These are phyloP conservation scores for Xylaria sp. DNA, from an alignment of 2,329 filamentous ascomycete genomes.

Conservation along the genomic window DNA sequence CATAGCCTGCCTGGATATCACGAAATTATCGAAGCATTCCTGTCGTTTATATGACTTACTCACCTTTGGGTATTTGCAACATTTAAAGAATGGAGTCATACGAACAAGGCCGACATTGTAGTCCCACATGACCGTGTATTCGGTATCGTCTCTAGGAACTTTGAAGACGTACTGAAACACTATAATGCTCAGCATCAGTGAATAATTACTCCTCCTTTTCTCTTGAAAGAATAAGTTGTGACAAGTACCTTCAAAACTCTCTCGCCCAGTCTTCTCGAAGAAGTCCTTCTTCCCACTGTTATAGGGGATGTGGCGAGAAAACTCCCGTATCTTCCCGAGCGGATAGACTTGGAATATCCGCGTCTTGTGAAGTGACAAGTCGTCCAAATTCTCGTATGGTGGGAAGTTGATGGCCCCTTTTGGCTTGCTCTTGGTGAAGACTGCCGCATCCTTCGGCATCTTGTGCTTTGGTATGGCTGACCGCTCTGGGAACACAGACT, in stretches of 20 bases:
- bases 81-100: conserved; percentile 95
- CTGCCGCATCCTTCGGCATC: conserved; percentile 71
- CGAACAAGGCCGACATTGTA: conserved; percentile 94
- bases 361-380: conserved; percentile 67
- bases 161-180: conserved; percentile 88
- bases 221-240: conserved; percentile 12
- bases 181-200: conserved; percentile 52
- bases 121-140: conserved; percentile 92
- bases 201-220: conserved; percentile 10
- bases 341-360: conserved; percentile 73
- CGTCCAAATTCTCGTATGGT: conserved; percentile 75
- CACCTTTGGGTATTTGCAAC: conserved; percentile 87
- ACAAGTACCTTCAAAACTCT: conserved; percentile 83
- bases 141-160: conserved; percentile 71
- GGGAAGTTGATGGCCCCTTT: conserved; percentile 78
- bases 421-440: conserved; percentile 70
- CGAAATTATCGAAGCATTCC: background rate
- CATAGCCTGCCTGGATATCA: background rate
- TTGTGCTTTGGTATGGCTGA: conserved; percentile 61
- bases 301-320: conserved; percentile 85
- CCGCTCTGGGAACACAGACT: conserved; percentile 47
- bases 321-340: conserved; percentile 69
- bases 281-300: conserved; percentile 95
- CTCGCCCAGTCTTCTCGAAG: conserved; percentile 83
- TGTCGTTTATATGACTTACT: conserved; percentile 58